A percentile compares a stretch with the other conserved stretches of the same genome.
Conservation (phyloP, 352 stramenopile genomes). For the Pythium plurisporium region DNA sequence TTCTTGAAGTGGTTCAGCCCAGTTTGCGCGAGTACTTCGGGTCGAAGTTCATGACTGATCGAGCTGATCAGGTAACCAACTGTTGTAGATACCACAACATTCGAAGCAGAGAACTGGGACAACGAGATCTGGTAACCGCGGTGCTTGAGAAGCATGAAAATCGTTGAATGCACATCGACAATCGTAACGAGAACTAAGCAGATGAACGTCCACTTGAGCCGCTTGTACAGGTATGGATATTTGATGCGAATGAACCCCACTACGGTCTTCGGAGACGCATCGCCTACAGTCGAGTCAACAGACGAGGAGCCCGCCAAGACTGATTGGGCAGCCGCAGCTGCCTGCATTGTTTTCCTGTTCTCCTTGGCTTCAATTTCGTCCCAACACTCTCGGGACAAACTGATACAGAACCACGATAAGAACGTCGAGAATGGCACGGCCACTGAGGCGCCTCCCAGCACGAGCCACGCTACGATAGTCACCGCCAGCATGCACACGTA, state of each 20-base stretch:
- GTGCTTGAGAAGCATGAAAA: slow-evolving; percentile 45
- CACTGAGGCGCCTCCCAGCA: slow-evolving; percentile 27
- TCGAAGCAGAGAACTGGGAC: slow-evolving; percentile 72
- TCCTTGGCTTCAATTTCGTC: slow-evolving; percentile 52
- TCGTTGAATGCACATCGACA: slow-evolving; percentile 64
- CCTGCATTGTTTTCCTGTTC: slow-evolving; percentile 8
- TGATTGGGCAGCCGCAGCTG: neutral
- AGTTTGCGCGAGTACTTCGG: slow-evolving; percentile 45
- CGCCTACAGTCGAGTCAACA: neutral
- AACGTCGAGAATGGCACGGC: slow-evolving; percentile 51
- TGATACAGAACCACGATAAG: slow-evolving; percentile 64
- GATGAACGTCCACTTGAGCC: slow-evolving; percentile 76
- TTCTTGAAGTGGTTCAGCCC: slow-evolving; percentile 62
- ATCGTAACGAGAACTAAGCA: slow-evolving; percentile 62
- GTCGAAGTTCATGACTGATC: slow-evolving; percentile 54
- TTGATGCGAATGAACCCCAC: slow-evolving; percentile 27
- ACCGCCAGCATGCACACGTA: slow-evolving; percentile 40
- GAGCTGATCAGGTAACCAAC: slow-evolving; percentile 68
- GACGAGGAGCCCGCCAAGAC: neutral
- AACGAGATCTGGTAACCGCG: slow-evolving; percentile 40
- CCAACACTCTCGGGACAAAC: slow-evolving; percentile 67
- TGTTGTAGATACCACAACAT: slow-evolving; percentile 57
- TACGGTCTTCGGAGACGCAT: slow-evolving; percentile 7
- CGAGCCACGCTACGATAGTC: slow-evolving; percentile 35
- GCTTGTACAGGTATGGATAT: slow-evolving; percentile 62